Evolutionary conservation across 2,329 filamentous ascomycete genomes (phyloP), one percentile per base, ranked within the genome.

Genomic region (Colletotrichum cordylinicola): DNA sequence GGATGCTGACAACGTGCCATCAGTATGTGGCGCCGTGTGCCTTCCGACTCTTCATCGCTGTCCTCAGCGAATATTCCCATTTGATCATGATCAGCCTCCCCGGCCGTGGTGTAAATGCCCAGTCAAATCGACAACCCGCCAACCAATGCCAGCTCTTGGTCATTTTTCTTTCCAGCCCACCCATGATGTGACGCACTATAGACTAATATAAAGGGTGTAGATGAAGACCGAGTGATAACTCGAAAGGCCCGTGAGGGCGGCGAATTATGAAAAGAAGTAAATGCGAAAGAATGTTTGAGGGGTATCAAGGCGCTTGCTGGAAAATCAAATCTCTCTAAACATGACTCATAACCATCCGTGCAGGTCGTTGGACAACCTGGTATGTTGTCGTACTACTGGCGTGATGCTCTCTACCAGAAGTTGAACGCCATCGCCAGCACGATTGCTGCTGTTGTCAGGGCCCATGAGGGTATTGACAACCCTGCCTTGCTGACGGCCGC

Each of bases 401-500:
- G 18, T 52, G 12, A 52, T 52, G 43, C 33, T n/a, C 33, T 29
- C 15, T 70, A 75, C 29, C 35, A 27, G n/a, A 72, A 56, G 55
- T 62, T 67, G 55, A 52, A 70, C 18, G 52, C 56, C 16, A 65
- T 13, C 13, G 67, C 64, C 21, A 72, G 67, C 21, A 74, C 62
- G 16, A 76, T 56, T 15, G 62, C 27, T 10, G 69, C 48, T 9
- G 52, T 65, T 3, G 72, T 62, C 29, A 76, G 31, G 39, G 48
- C 43, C 73, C 77, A 76, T 6, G 71, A 66, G 5, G 77, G 72
- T 35, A 77, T 70, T 9, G 81, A 67, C 13, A 70, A 21, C 1
- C 74, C 79, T 2, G 79, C 78, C 6, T 68, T 76, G 24, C 77
- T 82, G 2, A 79, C 70, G 61, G 83, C 82, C 0, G 81, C 83